These are phyloP conservation scores for Hypoxylon perforatum DNA, from an alignment of 495 filamentous ascomycete species.

Conservation along the genomic window DNA sequence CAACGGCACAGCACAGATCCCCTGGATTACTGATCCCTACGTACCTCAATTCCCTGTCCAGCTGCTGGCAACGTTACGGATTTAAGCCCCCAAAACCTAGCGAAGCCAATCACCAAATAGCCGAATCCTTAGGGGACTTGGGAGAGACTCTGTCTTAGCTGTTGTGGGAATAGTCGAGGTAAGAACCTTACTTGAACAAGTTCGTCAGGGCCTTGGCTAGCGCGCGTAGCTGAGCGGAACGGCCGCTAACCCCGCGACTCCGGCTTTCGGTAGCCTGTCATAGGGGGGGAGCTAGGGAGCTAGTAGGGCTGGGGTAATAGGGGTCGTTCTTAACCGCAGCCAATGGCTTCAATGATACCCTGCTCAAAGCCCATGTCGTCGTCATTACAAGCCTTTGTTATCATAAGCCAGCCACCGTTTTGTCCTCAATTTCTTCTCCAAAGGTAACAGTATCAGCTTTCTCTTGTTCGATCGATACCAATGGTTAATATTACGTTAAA, in stretches of 20 bases:
- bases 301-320: constrained; percentile 27
- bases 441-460: no score
- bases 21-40: constrained; percentile 2
- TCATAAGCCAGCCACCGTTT: background rate
- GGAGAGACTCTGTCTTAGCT: constrained; percentile 2
- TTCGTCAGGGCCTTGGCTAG: constrained; percentile 9
- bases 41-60: constrained; percentile 20
- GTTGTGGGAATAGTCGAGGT: constrained; percentile 5
- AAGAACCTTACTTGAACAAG: constrained; percentile 20
- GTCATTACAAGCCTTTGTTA: background rate
- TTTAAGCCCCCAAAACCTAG: background rate
- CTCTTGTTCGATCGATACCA: no score
- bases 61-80: background rate
- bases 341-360: constrained; percentile 13
- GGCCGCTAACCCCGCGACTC: constrained; percentile 35
- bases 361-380: constrained; percentile 10
- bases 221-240: constrained; percentile 4
- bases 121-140: background rate
- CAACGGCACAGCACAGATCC: constrained; percentile 1
- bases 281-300: constrained; percentile 16
- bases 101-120: constrained; percentile 14
- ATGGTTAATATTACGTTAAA: no score
- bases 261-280: constrained; percentile 11
- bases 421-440: no score
- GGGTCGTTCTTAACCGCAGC: constrained; percentile 28